Conservation (phyloP, 2,329 filamentous ascomycete species). For the Pseudopyricularia cyperi region DNA sequence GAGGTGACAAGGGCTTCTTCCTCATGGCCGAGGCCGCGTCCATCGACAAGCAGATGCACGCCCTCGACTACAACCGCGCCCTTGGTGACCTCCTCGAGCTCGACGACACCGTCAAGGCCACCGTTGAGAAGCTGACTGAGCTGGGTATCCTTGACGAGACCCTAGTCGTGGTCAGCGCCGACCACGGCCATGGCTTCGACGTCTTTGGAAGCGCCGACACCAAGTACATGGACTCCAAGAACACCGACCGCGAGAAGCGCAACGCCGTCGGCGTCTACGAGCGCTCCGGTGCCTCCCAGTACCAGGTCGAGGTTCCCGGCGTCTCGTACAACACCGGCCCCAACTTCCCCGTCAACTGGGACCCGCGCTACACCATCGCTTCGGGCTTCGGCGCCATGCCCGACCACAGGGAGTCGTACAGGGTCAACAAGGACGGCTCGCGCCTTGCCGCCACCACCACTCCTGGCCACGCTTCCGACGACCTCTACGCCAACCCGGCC, state of each 20-base stretch:
- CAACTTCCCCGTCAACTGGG: conserved; percentile 75
- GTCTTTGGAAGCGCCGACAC: conserved; percentile 72
- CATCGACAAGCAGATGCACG: conserved; percentile 85
- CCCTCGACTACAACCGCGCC: conserved; percentile 72
- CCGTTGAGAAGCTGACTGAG: conserved; percentile 53
- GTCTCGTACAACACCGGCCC: conserved; percentile 59
- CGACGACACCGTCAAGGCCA: conserved; percentile 69
- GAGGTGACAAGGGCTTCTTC: conserved; percentile 65
- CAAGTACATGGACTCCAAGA: conserved; percentile 50
- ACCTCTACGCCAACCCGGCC: conserved; percentile 54
- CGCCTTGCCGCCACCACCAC: conserved; percentile 21
- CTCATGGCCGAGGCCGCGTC: conserved; percentile 78
- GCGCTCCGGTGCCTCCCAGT: conserved; percentile 63
- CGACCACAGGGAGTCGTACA: conserved; percentile 66
- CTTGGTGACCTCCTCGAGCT: conserved; percentile 76
- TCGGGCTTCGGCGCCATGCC: conserved; percentile 59
- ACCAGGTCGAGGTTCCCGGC: conserved; percentile 44
- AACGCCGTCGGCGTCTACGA: conserved; percentile 62
- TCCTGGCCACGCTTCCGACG: conserved; percentile 31
- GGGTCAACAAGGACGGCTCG: conserved; percentile 52
- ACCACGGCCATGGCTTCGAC: conserved; percentile 78
- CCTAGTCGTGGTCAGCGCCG: conserved; percentile 68
- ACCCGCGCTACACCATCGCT: conserved; percentile 70
- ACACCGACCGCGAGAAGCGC: conserved; percentile 58
- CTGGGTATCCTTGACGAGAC: conserved; percentile 61